Evolutionary conservation across 179 eudicot species (phyloP).

Genomic region (Carnegiea gigantea): DNA sequence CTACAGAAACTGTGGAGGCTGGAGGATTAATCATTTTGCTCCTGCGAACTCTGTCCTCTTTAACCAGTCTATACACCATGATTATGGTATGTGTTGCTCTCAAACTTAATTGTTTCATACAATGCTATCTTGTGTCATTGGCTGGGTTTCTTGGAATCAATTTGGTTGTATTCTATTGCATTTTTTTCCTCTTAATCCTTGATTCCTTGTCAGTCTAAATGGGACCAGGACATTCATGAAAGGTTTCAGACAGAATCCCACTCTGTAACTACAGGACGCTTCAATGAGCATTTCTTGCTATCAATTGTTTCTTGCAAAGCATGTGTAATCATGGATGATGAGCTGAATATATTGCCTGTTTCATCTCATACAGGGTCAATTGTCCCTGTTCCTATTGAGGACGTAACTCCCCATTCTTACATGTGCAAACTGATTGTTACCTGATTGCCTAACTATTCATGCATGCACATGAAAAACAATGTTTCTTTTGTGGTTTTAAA

Average conservation of each 20-base stretch:
- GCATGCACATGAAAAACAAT: background rate
- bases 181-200: slow-evolving; percentile 7
- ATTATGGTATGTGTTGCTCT: slow-evolving; percentile 64
- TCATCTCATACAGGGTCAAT: slow-evolving; percentile 83
- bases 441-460: background rate
- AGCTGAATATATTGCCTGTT: slow-evolving; percentile 78
- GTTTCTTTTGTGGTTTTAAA: background rate
- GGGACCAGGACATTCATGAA: slow-evolving; percentile 85
- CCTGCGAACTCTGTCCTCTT: slow-evolving; percentile 73
- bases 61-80: slow-evolving; percentile 86
- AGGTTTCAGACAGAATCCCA: slow-evolving; percentile 93
- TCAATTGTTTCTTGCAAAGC: slow-evolving; percentile 84
- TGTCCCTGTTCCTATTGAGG: slow-evolving; percentile 51
- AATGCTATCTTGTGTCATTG: background rate
- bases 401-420: slow-evolving; percentile 41
- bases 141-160: background rate
- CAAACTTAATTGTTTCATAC: background rate
- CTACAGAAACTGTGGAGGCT: slow-evolving; percentile 96
- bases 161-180: slow-evolving; percentile 2
- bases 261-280: slow-evolving; percentile 66
- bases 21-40: slow-evolving; percentile 83
- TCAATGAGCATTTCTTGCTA: slow-evolving; percentile 85
- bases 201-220: background rate
- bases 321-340: slow-evolving; percentile 90
- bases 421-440: background rate